phyloP scores from a whole-genome alignment of 768 basidiomycete genomes.

The Leccinum pellstonianum region DNA sequence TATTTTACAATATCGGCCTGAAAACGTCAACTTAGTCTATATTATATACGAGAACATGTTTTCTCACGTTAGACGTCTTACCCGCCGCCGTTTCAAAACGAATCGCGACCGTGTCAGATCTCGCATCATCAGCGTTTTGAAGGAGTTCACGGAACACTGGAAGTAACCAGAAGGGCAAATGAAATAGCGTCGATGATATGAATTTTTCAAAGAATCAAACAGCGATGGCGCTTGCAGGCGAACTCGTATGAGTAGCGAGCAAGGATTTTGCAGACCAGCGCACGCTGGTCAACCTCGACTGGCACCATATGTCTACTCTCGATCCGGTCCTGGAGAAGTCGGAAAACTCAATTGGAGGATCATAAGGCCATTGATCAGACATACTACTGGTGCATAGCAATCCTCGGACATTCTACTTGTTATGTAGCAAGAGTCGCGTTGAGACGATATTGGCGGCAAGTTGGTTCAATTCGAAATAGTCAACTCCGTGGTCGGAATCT shows the following conservation, averaged over 20 bases:
- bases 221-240: conserved; percentile 46
- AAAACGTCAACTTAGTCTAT: not conserved
- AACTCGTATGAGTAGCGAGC: conserved; percentile 94
- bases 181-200: not conserved
- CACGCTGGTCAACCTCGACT: conserved; percentile 88
- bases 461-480: too few species aligned
- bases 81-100: conserved; percentile 62
- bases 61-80: too few species aligned
- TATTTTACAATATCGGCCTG: conserved; percentile 24
- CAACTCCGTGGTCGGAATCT: too few species aligned
- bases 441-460: too few species aligned
- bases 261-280: conserved; percentile 90
- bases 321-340: conserved; percentile 35
- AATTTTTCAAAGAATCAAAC: not conserved
- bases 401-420: not conserved
- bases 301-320: conserved; percentile 53
- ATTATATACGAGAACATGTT: too few species aligned
- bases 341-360: not conserved
- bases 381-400: not conserved
- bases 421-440: not conserved
- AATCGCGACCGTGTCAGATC: conserved; percentile 69
- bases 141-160: conserved; percentile 41
- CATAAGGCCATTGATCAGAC: not conserved
- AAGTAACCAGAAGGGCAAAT: not conserved
- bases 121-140: conserved; percentile 21